phyloP scores from a whole-genome alignment of 805 yeast species.

The Scheffersomyces spartinae region DNA sequence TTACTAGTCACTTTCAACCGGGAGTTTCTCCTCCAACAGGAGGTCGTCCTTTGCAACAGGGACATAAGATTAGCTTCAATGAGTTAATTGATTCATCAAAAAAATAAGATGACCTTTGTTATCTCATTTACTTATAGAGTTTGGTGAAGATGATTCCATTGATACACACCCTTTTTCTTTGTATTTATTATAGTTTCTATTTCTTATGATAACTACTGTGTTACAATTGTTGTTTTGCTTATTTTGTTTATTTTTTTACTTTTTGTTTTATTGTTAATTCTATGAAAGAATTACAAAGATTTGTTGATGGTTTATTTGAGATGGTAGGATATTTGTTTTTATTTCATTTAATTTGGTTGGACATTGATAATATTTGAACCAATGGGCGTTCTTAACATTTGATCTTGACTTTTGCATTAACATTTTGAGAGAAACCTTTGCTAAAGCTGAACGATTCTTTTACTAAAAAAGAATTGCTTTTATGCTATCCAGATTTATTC shows the following conservation, averaged over 20 bases:
- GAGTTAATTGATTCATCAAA: slow-evolving; percentile 24
- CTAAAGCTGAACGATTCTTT: too few relatives aligned
- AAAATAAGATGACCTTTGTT: slow-evolving; percentile 4
- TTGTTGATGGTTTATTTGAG: too few relatives aligned
- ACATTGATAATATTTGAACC: too few relatives aligned
- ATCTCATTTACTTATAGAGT: too few relatives aligned
- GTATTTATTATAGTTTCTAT: slow-evolving; percentile 2
- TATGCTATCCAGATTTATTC: too few relatives aligned
- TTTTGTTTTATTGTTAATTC: slow-evolving; percentile 4
- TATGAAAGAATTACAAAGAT: too few relatives aligned
- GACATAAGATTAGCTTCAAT: slow-evolving; percentile 29
- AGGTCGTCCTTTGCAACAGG: slow-evolving; percentile 7
- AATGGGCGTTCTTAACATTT: too few relatives aligned
- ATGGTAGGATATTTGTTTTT: too few relatives aligned
- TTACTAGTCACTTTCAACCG: slow-evolving; percentile 2
- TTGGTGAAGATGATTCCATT: slow-evolving; percentile 1
- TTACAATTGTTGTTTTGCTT: slow-evolving; percentile 1
- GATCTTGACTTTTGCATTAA: too few relatives aligned
- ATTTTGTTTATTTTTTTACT: slow-evolving; percentile 4
- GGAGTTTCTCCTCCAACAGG: slow-evolving; percentile 2
- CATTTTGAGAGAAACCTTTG: too few relatives aligned
- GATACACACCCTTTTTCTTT: slow-evolving; percentile 1
- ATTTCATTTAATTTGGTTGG: too few relatives aligned
- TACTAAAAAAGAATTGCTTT: too few relatives aligned
- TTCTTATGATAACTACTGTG: slow-evolving; percentile 1